A percentile compares a stretch with the other conserved stretches of the same genome.
Evolutionary conservation across 2,329 filamentous ascomycete genomes (phyloP).

Genomic region (Cercospora citrullina): DNA sequence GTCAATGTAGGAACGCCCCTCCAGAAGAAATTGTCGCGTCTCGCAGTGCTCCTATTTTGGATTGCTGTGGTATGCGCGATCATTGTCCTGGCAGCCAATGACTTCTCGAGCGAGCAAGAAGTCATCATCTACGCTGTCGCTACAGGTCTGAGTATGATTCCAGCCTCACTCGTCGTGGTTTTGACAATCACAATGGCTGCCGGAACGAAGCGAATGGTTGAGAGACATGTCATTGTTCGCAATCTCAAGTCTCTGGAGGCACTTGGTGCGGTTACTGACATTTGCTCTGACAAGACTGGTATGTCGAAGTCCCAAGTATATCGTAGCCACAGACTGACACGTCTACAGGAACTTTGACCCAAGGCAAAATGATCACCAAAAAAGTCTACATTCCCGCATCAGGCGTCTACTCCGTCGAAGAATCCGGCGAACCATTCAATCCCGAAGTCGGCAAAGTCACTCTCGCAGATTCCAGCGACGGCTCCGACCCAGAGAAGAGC

Average conservation of each 20-base stretch:
- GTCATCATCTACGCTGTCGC: constrained; percentile 67
- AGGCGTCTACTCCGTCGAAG: constrained; percentile 62
- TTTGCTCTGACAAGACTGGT: constrained; percentile 41
- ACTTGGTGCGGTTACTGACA: constrained; percentile 46
- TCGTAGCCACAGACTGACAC: constrained; percentile 41
- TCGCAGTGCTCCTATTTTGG: constrained; percentile 76
- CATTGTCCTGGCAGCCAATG: constrained; percentile 65
- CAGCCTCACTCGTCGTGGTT: constrained; percentile 49
- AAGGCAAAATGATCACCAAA: constrained; percentile 62
- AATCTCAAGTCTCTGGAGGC: constrained; percentile 65
- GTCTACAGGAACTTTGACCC: constrained; percentile 30
- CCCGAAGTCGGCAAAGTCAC: constrained; percentile 62
- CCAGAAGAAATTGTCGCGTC: constrained; percentile 79
- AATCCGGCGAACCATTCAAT: constrained; percentile 58
- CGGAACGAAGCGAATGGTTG: constrained; percentile 60
- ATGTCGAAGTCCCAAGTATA: background rate
- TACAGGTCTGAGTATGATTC: constrained; percentile 61
- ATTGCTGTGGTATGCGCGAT: constrained; percentile 69
- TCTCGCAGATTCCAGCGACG: background rate
- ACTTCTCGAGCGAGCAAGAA: constrained; percentile 52
- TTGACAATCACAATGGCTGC: constrained; percentile 49
- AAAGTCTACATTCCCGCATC: constrained; percentile 60
- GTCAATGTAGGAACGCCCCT: constrained; percentile 76
- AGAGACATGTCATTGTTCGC: constrained; percentile 64
- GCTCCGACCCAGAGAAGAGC: constrained; percentile 14